phyloP scores from a whole-genome alignment of 352 stramenopile genomes.

The Globisporangium orthogonon region DNA sequence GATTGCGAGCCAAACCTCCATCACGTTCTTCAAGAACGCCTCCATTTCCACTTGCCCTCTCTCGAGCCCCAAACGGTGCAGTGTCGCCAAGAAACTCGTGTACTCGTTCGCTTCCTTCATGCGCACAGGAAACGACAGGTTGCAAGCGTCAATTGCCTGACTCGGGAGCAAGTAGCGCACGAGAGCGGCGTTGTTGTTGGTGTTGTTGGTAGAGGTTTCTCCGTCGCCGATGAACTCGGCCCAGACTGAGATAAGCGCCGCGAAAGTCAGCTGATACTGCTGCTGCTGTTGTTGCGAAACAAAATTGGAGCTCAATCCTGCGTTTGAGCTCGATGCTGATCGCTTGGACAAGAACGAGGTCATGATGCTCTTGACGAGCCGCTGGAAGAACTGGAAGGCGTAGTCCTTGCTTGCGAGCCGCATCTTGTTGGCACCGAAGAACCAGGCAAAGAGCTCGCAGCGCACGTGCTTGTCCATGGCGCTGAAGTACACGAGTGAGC shows the following conservation, averaged over 20 bases:
- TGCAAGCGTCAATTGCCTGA: conserved; percentile 39
- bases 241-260: conserved; percentile 39
- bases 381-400: conserved; percentile 57
- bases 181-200: conserved; percentile 2
- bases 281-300: conserved; percentile 5
- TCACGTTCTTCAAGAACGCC: conserved; percentile 26
- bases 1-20: conserved; percentile 34
- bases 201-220: conserved; percentile 13
- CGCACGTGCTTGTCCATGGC: conserved; percentile 38
- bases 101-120: conserved; percentile 35
- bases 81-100: conserved; percentile 23
- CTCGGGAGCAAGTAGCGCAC: conserved; percentile 15
- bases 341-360: conserved; percentile 15
- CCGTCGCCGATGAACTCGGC: conserved; percentile 67
- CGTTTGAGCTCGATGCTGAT: conserved; percentile 10
- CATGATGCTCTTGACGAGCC: conserved; percentile 37
- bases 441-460: conserved; percentile 63
- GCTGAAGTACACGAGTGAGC: conserved; percentile 51
- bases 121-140: conserved; percentile 25
- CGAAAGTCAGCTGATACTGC: conserved; percentile 31
- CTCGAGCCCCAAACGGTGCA: conserved; percentile 32
- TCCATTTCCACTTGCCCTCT: conserved; percentile 40
- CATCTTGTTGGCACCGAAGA: conserved; percentile 45
- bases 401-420: conserved; percentile 36
- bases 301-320: background rate